Base-by-base conservation (phyloP, 2,329 filamentous ascomycete genomes). In the Xylaria arbuscula region DNA sequence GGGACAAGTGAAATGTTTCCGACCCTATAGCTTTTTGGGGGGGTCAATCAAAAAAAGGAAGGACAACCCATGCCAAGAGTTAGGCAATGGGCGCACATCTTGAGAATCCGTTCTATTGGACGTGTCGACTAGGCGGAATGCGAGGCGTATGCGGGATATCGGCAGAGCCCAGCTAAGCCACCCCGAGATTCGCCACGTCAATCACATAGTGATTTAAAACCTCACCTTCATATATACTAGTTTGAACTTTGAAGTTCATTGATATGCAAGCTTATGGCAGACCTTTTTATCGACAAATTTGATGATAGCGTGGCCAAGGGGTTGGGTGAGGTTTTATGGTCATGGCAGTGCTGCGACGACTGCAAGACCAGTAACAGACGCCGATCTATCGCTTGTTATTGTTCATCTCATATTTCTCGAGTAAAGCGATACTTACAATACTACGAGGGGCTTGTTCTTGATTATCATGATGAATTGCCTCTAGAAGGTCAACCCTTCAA, bases 351-450 rank as follows among this genome's bases (percentile, higher is more conserved):
- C 36, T 68, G 66, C 17, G 50, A 51, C 17, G 56, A n/a, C 50
- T 68, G 61, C n/a, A 19, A 50, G 15, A 15, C 48, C 17, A n/a
- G 22, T 17, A 50, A 17, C n/a, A 42, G 6, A 42, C 64, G 63
- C 13, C 42, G 4, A 48, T 59, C 47, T 3, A 47, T n/a, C 24
- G n/a, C 38, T 9, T 69, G 63, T 22, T n/a, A 58, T 28, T 5
- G 5, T 28, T 28, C 28, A 7, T 62, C 57, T 15, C n/a, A 24
- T 5, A 48, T 59, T 13, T 9, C 47, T 24, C 58, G 38, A 28
- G 28, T 22, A 42, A 59, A 66, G 38, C 62, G 67, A 15, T 69
- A 69, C n/a, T 50, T 64, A 2, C 53, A 66, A 28, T 66, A 48
- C 19, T 69, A 69, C 48, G 22, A 66, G 6, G 38, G 24, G 7